A percentile compares a stretch with the other conserved stretches of the same genome.
phyloP scores from a whole-genome alignment of 1,284 basidiomycete genomes.

The Cystobasidiaceae sp. region DNA sequence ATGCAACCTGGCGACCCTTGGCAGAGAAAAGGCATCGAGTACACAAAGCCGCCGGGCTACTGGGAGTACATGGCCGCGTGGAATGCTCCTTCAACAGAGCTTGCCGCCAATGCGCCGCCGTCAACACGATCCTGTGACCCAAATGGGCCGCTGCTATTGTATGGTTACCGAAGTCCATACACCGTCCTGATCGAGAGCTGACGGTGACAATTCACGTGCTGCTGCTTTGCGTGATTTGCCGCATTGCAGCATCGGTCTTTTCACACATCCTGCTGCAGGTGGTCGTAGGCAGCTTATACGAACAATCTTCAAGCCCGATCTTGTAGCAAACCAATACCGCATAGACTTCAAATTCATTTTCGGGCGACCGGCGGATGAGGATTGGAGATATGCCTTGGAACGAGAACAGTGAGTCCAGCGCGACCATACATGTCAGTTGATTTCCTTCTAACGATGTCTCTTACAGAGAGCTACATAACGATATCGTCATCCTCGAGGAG shows the following conservation, averaged over 20 bases:
- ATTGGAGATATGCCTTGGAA: conserved; percentile 23
- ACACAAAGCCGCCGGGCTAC: conserved; percentile 13
- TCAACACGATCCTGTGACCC: conserved; percentile 16
- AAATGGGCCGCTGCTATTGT: conserved; percentile 22
- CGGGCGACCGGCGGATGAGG: conserved; percentile 15
- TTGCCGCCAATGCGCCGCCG: conserved; percentile 15
- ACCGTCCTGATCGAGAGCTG: background rate
- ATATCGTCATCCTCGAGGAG: conserved; percentile 24
- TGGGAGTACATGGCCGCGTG: conserved; percentile 21
- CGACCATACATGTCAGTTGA: background rate
- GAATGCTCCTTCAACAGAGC: conserved; percentile 21
- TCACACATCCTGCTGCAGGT: conserved; percentile 13
- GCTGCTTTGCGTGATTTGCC: too few species aligned
- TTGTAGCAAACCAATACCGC: conserved; percentile 5
- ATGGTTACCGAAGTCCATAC: background rate
- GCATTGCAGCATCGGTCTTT: conserved; percentile 17
- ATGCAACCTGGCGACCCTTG: conserved; percentile 6
- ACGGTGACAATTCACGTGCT: background rate
- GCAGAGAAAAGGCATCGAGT: conserved; percentile 5
- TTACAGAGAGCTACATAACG: conserved; percentile 7
- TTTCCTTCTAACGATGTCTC: background rate
- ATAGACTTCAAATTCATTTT: conserved; percentile 27
- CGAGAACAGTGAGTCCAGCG: background rate
- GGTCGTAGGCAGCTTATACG: conserved; percentile 20
- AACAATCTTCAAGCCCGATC: conserved; percentile 21